Percentiles rank a stretch among this genome's conserved stretches.
Evolutionary conservation across 2,329 filamentous ascomycete genomes (phyloP).

Genomic region (Xylaria sp.): DNA sequence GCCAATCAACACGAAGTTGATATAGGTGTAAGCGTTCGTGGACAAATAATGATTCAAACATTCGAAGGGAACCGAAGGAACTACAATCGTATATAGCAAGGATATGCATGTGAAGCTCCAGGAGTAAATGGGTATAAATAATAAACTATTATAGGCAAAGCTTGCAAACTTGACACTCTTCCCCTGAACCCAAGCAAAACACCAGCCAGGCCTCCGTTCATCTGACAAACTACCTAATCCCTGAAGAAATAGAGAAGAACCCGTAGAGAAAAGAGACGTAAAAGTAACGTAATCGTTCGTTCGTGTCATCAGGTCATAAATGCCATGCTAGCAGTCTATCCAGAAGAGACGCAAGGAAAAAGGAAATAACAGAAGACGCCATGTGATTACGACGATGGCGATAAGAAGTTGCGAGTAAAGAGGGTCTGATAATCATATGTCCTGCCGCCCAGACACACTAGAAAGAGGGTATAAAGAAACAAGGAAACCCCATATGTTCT

Average conservation of each 20-base stretch:
- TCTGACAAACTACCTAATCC: not conserved
- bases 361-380: not conserved
- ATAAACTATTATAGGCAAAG: not conserved
- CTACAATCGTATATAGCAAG: too few relatives aligned
- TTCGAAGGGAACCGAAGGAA: too few relatives aligned
- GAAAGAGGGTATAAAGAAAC: not conserved
- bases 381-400: not conserved
- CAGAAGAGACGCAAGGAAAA: conserved; percentile 1
- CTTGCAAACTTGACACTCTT: not conserved
- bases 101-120: not conserved
- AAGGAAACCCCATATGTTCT: not conserved
- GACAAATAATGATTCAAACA: too few relatives aligned
- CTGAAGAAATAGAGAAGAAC: not conserved
- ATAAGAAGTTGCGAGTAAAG: not conserved
- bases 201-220: not conserved
- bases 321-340: not conserved
- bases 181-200: not conserved
- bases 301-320: conserved; percentile 13
- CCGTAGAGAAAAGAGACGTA: not conserved
- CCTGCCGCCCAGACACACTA: not conserved
- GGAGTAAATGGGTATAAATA: not conserved
- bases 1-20: too few relatives aligned
- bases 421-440: too few relatives aligned
- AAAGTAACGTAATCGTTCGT: conserved; percentile 2
- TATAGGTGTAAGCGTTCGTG: too few relatives aligned